phyloP scores from a whole-genome alignment of 768 basidiomycete species.

The Phanerodontia chrysosporium region DNA sequence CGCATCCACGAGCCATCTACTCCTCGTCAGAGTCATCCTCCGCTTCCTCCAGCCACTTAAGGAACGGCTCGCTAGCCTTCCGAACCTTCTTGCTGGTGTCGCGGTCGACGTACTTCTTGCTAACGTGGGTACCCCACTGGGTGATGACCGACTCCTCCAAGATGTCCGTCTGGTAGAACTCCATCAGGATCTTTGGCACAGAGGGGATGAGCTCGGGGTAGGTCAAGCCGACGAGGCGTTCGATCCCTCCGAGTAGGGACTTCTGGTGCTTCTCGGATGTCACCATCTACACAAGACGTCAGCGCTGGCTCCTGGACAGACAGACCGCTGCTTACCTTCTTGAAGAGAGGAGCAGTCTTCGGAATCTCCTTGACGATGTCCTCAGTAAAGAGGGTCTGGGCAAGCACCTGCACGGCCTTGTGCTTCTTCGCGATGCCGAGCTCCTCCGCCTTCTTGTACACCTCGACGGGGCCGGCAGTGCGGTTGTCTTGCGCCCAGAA shows the following conservation, averaged over 20 bases:
- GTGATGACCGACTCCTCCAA: conserved; percentile 87
- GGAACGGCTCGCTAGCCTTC: conserved; percentile 92
- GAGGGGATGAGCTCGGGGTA: conserved; percentile 65
- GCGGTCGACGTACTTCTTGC: conserved; percentile 94
- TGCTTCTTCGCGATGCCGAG: conserved; percentile 93
- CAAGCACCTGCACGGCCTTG: conserved; percentile 79
- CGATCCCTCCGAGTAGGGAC: conserved; percentile 87
- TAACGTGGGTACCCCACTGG: conserved; percentile 95
- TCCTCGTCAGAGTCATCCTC: conserved; percentile 57
- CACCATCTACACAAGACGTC: conserved; percentile 55
- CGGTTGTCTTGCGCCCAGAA: conserved; percentile 80
- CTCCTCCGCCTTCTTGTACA: conserved; percentile 88
- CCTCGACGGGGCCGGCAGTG: conserved; percentile 53
- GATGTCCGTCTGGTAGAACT: conserved; percentile 86
- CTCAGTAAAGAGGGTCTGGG: conserved; percentile 78
- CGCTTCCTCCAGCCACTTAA: conserved; percentile 93
- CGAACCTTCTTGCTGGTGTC: conserved; percentile 94
- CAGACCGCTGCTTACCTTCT: conserved; percentile 55
- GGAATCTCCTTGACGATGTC: conserved; percentile 63
- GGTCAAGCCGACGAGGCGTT: conserved; percentile 74
- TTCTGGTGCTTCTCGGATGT: conserved; percentile 96
- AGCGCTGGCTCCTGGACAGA: background rate
- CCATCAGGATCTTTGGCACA: conserved; percentile 93
- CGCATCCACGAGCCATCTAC: background rate
- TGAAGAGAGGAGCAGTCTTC: conserved; percentile 64